Evolutionary conservation across 768 basidiomycete species (phyloP).

Genomic region (Trichaptum fuscoviolaceum): DNA sequence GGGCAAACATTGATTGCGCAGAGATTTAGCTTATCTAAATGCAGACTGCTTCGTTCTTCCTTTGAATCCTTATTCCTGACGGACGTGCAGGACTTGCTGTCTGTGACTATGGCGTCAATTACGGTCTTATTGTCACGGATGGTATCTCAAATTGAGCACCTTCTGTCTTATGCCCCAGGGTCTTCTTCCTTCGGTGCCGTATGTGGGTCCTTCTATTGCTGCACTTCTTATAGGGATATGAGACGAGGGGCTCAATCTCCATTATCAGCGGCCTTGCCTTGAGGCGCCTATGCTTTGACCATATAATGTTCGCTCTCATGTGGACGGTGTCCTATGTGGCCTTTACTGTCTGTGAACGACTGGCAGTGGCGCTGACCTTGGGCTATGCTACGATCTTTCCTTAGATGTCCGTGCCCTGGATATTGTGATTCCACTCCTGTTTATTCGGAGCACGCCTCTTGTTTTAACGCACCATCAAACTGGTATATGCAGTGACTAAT

Average conservation of each 20-base stretch:
- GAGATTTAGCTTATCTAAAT: too few species aligned
- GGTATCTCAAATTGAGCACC: too few species aligned
- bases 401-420: background rate
- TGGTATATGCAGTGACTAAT: background rate
- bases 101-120: too few species aligned
- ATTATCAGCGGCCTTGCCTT: background rate
- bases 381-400: background rate
- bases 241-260: background rate
- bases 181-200: background rate
- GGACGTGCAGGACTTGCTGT: too few species aligned
- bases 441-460: background rate
- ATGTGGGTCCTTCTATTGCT: background rate
- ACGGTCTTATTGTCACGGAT: too few species aligned
- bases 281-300: background rate
- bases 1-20: too few species aligned
- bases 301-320: background rate
- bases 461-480: background rate
- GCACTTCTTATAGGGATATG: background rate
- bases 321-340: background rate
- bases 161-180: too few species aligned
- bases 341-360: background rate
- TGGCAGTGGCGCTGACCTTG: background rate
- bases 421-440: background rate
- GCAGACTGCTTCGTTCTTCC: too few species aligned
- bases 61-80: too few species aligned